Evolutionary conservation across 176 grass and related monocot genomes (phyloP), one percentile per base, ranked within the genome.

Genomic region (Bonia amplexicaulis): DNA sequence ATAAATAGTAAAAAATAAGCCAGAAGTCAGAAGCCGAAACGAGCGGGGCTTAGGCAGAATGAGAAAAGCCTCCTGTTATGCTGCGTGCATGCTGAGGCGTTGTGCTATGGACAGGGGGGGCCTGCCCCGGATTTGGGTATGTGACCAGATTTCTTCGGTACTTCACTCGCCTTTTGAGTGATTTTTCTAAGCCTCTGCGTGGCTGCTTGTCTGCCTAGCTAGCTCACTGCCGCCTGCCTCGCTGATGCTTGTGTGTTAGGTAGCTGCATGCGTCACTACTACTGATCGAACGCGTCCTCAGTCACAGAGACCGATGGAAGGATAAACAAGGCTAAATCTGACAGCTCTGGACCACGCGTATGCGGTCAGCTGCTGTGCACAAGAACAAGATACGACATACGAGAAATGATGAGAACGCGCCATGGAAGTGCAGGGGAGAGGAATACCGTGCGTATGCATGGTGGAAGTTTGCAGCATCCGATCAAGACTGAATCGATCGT

Each of bases 31-130:
- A n/a, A n/a, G n/a, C n/a, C n/a, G n/a, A n/a, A n/a, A n/a, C n/a
- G n/a, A n/a, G n/a, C n/a, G n/a, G n/a, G n/a, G n/a, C 59, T 67
- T 66, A 40, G 47, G 69, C 66, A 78, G 80, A 61, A 88, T 72
- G 73, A 52, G 64, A 72, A 77, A 71, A 80, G 54, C 71, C 41
- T 23, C 66, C 39, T 61, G 61, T 35, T 23, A 5, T 12, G 14
- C 46, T 80, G 66, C 33, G 25, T 33, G 16, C 29, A 71, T 88
- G 80, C 31, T 64, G 80, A 64, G 87, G 45, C 74, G 75, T 41
- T 37, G 35, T 26, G 67, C 66, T 74, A 63, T 79, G 81, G 75
- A 78, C 47, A 54, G 1, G 35, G 35, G 48, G 57, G 55, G 0
- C 47, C 54, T 45, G 57, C 57, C 66, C 65, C 23, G 35, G 80